A percentile compares a stretch with the other conserved stretches of the same genome.
Evolutionary conservation across 108 stramenopile species (phyloP).

Genomic region (Pelagomonas calceolata): DNA sequence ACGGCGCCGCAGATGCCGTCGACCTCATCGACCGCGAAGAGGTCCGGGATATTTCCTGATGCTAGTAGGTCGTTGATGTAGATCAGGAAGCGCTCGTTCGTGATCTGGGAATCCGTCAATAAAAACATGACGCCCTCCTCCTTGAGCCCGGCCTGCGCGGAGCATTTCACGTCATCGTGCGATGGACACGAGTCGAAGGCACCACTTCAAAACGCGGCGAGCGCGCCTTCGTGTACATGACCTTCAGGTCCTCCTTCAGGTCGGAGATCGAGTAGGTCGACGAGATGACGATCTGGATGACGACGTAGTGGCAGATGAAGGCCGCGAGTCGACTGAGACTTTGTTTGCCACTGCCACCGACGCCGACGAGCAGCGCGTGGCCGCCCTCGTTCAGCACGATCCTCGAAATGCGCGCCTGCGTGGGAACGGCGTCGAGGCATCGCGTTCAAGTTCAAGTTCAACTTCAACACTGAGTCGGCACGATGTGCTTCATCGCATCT

Average conservation of each 20-base stretch:
- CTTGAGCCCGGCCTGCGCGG: too few species aligned
- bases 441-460: too few species aligned
- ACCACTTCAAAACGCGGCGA: too few species aligned
- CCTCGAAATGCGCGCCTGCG: constrained; percentile 49
- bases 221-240: constrained; percentile 59
- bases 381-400: constrained; percentile 53
- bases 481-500: constrained; percentile 41
- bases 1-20: constrained; percentile 55
- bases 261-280: constrained; percentile 57
- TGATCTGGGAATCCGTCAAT: constrained; percentile 60
- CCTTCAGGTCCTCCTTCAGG: constrained; percentile 65
- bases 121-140: constrained; percentile 65
- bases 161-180: too few species aligned
- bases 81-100: constrained; percentile 64
- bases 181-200: too few species aligned
- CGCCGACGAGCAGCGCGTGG: constrained; percentile 60
- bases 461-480: too few species aligned
- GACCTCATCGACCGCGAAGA: constrained; percentile 57
- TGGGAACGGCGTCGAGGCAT: too few species aligned
- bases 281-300: constrained; percentile 56
- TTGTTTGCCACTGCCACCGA: constrained; percentile 68
- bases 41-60: constrained; percentile 57
- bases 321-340: constrained; percentile 54
- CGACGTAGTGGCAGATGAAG: constrained; percentile 50
- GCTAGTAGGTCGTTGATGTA: constrained; percentile 62